Evolutionary conservation across 2,329 filamentous ascomycete species (phyloP).

Genomic region (Penicillium sp.): DNA sequence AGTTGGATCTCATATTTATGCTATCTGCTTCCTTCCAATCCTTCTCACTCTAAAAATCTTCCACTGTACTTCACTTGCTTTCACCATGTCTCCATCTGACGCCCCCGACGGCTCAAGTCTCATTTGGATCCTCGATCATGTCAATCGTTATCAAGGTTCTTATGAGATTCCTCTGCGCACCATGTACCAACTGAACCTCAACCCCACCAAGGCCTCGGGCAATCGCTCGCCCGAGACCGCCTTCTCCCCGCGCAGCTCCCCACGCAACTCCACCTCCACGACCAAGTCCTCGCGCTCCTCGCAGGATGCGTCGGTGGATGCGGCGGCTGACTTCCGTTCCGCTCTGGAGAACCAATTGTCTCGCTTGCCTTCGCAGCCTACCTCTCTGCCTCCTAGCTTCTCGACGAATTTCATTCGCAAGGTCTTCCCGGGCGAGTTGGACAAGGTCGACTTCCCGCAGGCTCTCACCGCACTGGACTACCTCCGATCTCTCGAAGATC

Average conservation of each 20-base stretch:
- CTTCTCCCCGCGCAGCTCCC: slow-evolving; percentile 36
- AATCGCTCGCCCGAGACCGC: slow-evolving; percentile 33
- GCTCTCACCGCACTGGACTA: slow-evolving; percentile 66
- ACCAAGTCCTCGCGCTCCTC: slow-evolving; percentile 26
- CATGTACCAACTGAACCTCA: slow-evolving; percentile 66
- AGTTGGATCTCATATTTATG: slow-evolving; percentile 10
- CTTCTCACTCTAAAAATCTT: background rate
- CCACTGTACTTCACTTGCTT: background rate
- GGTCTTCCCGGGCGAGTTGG: slow-evolving; percentile 56
- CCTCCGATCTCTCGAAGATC: slow-evolving; percentile 60
- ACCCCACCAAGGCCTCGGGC: slow-evolving; percentile 44
- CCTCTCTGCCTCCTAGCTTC: slow-evolving; percentile 61
- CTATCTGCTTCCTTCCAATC: background rate
- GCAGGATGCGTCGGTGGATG: slow-evolving; percentile 26
- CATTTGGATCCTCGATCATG: slow-evolving; percentile 58
- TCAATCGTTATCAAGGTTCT: slow-evolving; percentile 59
- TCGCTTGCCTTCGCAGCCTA: slow-evolving; percentile 58
- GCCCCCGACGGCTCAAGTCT: slow-evolving; percentile 43
- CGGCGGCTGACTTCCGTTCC: slow-evolving; percentile 43
- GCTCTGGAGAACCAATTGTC: slow-evolving; percentile 53
- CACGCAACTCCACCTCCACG: slow-evolving; percentile 32
- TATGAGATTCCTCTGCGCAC: slow-evolving; percentile 67
- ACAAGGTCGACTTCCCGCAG: slow-evolving; percentile 63
- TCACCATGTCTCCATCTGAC: slow-evolving; percentile 15
- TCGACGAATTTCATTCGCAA: slow-evolving; percentile 61